Evolutionary conservation across 2,329 filamentous ascomycete species (phyloP).

Genomic region (Bisporella sp.): DNA sequence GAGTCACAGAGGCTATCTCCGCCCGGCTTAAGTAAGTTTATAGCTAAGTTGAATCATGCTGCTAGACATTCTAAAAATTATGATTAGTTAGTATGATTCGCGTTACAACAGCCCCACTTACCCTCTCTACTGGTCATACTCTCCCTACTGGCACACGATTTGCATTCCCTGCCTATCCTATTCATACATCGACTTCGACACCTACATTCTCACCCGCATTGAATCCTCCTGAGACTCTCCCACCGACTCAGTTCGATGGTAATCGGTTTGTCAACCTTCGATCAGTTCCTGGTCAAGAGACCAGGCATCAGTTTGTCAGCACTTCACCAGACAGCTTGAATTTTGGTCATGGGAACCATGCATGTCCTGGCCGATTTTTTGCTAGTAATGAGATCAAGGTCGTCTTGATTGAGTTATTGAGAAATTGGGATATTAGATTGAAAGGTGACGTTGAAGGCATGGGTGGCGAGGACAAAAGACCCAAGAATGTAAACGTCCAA

Average conservation of each 20-base stretch:
- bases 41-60: no score
- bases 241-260: conserved; percentile 17
- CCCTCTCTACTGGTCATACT: conserved; percentile 29
- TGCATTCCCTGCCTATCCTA: conserved; percentile 24
- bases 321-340: conserved; percentile 26
- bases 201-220: conserved; percentile 18
- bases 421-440: conserved; percentile 27
- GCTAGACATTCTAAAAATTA: no score
- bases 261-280: conserved; percentile 19
- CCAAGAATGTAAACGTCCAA: background rate
- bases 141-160: conserved; percentile 26
- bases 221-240: conserved; percentile 9
- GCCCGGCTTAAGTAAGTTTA: conserved; percentile 19
- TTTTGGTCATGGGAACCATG: conserved; percentile 32
- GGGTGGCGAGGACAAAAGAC: conserved; percentile 37
- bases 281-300: conserved; percentile 17
- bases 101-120: conserved; percentile 16
- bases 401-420: conserved; percentile 37
- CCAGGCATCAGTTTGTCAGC: conserved; percentile 29
- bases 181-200: conserved; percentile 17
- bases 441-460: conserved; percentile 79
- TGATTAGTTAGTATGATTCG: conserved; percentile 15
- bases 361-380: conserved; percentile 1
- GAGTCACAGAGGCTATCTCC: conserved; percentile 33
- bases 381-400: conserved; percentile 31